Evolutionary conservation across 257 asterid genomes (phyloP).

Genomic region (Ligustrum vulgare): DNA sequence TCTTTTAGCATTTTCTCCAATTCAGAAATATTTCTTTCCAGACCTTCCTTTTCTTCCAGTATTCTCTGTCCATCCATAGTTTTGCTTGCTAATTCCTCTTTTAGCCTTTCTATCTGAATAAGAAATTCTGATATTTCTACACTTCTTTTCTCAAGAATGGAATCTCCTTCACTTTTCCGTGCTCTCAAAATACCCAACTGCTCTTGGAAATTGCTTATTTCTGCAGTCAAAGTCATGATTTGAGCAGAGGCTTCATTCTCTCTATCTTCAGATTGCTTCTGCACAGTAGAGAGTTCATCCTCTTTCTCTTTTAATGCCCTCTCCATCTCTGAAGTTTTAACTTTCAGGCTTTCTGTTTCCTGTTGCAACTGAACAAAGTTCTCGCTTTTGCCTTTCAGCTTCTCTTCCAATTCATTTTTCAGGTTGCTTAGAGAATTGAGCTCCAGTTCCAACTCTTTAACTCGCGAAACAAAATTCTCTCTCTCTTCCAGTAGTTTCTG

Average conservation of each 20-base stretch:
- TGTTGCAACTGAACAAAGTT: neutral
- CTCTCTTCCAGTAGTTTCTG: conserved; percentile 19
- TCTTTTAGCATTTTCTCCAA: conserved; percentile 42
- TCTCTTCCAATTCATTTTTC: neutral
- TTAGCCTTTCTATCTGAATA: conserved; percentile 28
- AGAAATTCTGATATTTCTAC: conserved; percentile 29
- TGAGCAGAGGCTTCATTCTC: conserved; percentile 17
- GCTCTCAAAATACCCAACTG: neutral
- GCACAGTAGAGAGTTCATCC: conserved; percentile 26
- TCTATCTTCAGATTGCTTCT: conserved; percentile 28
- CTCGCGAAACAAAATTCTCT: conserved; percentile 15
- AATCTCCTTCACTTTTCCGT: neutral
- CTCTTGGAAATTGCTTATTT: neutral
- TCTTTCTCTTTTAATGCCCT: neutral
- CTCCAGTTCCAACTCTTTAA: neutral
- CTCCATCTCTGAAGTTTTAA: neutral
- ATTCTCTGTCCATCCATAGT: conserved; percentile 22
- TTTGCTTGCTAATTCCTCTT: conserved; percentile 32
- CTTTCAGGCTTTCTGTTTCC: neutral
- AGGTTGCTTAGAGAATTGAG: neutral
- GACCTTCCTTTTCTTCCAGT: conserved; percentile 49
- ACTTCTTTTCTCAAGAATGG: neutral
- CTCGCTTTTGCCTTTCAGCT: neutral
- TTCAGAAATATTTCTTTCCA: conserved; percentile 38
- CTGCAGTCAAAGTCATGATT: neutral